Percentiles rank a stretch among this genome's conserved stretches.
Evolutionary conservation across 495 filamentous ascomycete species (phyloP).

Genomic region (Haplographium delicatum): DNA sequence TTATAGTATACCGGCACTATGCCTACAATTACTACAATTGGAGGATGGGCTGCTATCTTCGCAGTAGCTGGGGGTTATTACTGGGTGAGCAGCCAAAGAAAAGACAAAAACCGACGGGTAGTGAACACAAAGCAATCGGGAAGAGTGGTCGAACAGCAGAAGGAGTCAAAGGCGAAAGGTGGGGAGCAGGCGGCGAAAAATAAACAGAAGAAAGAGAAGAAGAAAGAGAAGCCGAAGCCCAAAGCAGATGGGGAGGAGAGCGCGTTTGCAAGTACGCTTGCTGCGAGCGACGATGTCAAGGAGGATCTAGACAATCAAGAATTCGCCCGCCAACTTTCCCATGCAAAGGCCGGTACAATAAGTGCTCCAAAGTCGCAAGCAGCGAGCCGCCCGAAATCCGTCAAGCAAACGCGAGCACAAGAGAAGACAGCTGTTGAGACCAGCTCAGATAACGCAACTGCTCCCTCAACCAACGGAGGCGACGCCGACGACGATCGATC

Average conservation of each 20-base stretch:
- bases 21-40: slow-evolving; percentile 29
- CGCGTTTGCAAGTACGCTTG: not conserved
- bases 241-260: not conserved
- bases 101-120: slow-evolving; percentile 10
- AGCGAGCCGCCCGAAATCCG: slow-evolving; percentile 35
- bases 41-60: slow-evolving; percentile 54
- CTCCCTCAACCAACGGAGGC: slow-evolving; percentile 62
- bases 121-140: not conserved
- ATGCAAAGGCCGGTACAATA: slow-evolving; percentile 57
- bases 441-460: slow-evolving; percentile 37
- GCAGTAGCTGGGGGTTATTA: slow-evolving; percentile 36
- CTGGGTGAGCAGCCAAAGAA: slow-evolving; percentile 21
- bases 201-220: slow-evolving; percentile 8
- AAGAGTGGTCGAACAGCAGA: slow-evolving; percentile 15
- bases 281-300: slow-evolving; percentile 41
- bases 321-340: slow-evolving; percentile 65
- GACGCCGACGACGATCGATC: slow-evolving; percentile 83
- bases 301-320: slow-evolving; percentile 62
- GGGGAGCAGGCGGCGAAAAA: slow-evolving; percentile 31
- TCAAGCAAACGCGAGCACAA: slow-evolving; percentile 49
- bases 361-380: slow-evolving; percentile 51
- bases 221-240: slow-evolving; percentile 1
- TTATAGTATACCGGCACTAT: slow-evolving; percentile 8
- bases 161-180: slow-evolving; percentile 37
- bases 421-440: slow-evolving; percentile 28